Evolutionary conservation across 306 rosid genomes (phyloP), one percentile per base, ranked within the genome.

Genomic region (Rubus parviflorus): DNA sequence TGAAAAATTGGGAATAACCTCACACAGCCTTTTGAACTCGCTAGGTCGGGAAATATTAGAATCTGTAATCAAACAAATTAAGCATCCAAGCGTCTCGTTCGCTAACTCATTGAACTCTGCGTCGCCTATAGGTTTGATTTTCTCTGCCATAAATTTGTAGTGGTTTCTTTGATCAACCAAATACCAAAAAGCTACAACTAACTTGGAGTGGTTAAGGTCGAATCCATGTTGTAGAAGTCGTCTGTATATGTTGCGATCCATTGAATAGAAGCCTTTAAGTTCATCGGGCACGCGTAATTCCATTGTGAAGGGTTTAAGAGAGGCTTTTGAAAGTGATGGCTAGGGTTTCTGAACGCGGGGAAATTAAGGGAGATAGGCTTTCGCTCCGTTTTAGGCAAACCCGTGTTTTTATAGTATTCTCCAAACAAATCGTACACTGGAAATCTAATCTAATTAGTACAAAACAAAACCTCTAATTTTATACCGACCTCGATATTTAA

Each of bases 161-260:
- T 8, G n/a, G 16, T 42, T 23, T 13, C 1, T 9, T 42, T 12
- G 46, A 37, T 80, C 83, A 4, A 80, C 62, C 48, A 51, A 66
- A 56, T 25, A 35, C 83, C 79, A 80, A 1, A 80, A 74, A 19
- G 63, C 79, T 38, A 70, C 25, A n/a, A 67, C 30, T n/a, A 13
- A 3, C 75, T 66, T 74, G 52, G 62, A 56, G 25, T 4, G 43
- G 23, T 15, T n/a, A 6, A 48, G 70, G 35, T 68, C 69, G 2
- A 80, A 67, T n/a, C 70, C 52, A 45, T 54, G 16, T 14, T 56
- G 4, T 7, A 51, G 7, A 10, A 80, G 35, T 10, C 70, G 75
- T 56, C 3, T 58, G 6, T 56, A 80, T 47, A 47, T 38, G n/a
- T 13, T 67, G 38, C 54, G 45, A 47, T 80, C 83, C 5, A 67